phyloP scores from a whole-genome alignment of 2,329 filamentous ascomycete genomes.

The Aspergillus persii region DNA sequence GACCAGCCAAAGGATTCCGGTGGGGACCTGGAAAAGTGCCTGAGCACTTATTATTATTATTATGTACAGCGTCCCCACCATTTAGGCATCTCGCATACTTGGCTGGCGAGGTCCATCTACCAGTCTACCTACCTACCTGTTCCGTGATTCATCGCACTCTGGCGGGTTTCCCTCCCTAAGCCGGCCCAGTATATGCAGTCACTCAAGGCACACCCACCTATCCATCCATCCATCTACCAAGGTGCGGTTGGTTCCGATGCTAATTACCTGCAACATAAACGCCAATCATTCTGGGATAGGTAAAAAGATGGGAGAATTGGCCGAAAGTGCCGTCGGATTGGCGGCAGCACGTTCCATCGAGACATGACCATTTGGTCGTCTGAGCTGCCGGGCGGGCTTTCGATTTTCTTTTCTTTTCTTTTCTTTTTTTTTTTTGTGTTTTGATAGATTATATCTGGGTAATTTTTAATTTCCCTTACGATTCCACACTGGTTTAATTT shows the following conservation, averaged over 20 bases:
- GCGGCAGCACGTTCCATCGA: conserved; percentile 4
- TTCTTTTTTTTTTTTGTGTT: background rate
- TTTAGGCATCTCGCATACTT: background rate
- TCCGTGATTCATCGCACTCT: background rate
- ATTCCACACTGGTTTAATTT: no score
- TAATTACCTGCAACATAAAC: background rate
- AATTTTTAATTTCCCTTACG: background rate
- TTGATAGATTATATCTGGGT: background rate
- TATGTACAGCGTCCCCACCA: background rate
- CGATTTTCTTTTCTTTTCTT: background rate
- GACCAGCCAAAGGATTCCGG: background rate
- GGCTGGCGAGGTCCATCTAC: background rate
- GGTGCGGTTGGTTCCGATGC: background rate
- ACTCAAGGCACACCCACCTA: background rate
- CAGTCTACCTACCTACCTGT: no score
- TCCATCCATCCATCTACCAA: background rate
- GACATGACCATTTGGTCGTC: background rate
- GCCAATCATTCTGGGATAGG: background rate
- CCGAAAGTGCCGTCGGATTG: background rate
- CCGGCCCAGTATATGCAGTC: background rate
- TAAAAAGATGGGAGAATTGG: background rate
- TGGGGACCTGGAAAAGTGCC: background rate
- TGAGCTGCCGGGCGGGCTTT: background rate
- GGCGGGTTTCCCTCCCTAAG: background rate
- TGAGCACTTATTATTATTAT: background rate